Percentiles rank a stretch among this genome's conserved stretches.
Conservation (phyloP, 1,139 yeast genomes). For the Fermentozyma sake region DNA sequence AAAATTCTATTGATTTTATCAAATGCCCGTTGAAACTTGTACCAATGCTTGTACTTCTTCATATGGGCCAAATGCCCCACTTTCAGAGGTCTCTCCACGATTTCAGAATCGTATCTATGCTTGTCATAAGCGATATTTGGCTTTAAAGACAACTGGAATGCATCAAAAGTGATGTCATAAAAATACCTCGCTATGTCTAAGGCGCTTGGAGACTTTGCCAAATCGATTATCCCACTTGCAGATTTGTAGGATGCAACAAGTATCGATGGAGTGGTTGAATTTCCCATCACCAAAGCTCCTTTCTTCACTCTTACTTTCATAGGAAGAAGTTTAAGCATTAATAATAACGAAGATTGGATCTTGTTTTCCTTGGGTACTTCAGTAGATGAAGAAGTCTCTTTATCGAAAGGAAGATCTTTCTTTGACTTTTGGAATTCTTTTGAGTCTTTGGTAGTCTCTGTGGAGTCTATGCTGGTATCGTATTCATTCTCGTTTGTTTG, state of each 20-base stretch:
- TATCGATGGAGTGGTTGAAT: conserved; percentile 69
- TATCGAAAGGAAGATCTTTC: neutral
- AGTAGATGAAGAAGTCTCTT: conserved; percentile 1
- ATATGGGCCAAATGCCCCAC: conserved; percentile 10
- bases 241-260: conserved; percentile 56
- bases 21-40: conserved; percentile 19
- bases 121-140: conserved; percentile 60
- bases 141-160: conserved; percentile 56
- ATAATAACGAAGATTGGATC: conserved; percentile 2
- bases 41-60: conserved; percentile 20
- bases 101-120: conserved; percentile 8
- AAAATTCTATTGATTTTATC: conserved; percentile 5
- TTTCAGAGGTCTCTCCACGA: conserved; percentile 2
- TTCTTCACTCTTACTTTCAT: conserved; percentile 53
- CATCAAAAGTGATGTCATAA: conserved; percentile 40
- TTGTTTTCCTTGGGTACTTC: conserved; percentile 1
- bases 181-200: conserved; percentile 54
- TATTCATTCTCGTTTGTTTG: too few species aligned
- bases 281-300: conserved; percentile 78
- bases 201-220: conserved; percentile 41
- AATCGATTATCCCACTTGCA: conserved; percentile 60
- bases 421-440: neutral
- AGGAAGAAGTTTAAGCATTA: conserved; percentile 48
- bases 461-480: conserved; percentile 1
- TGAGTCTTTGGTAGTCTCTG: conserved; percentile 1